These are phyloP conservation scores for Fraxinus latifolia DNA, from an alignment of 305 asterid genomes.

Conservation along the genomic window DNA sequence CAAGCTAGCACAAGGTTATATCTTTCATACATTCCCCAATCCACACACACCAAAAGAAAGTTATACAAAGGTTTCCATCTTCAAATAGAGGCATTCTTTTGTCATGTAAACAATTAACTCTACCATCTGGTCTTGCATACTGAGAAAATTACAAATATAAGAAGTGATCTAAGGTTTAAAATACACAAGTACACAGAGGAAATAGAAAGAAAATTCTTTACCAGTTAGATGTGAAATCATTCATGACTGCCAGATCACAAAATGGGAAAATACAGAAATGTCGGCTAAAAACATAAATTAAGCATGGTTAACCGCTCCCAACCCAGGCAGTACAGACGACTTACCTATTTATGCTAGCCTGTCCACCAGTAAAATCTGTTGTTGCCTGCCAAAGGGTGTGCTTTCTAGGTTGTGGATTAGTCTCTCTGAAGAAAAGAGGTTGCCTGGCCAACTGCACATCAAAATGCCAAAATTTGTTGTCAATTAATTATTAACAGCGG, in stretches of 20 bases:
- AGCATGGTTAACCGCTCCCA: background rate
- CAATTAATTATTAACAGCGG: background rate
- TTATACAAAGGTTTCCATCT: background rate
- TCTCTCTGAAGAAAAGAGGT: constrained; percentile 6
- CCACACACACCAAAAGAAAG: background rate
- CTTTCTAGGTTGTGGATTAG: background rate
- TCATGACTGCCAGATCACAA: background rate
- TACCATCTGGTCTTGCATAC: background rate
- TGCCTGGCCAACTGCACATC: constrained; percentile 42
- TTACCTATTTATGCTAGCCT: constrained; percentile 7
- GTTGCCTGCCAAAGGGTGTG: background rate
- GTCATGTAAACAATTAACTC: background rate
- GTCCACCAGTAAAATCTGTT: background rate
- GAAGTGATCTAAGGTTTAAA: background rate
- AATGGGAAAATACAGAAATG: background rate
- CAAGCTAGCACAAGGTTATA: background rate
- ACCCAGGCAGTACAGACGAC: background rate
- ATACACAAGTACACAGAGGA: background rate
- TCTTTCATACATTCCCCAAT: background rate
- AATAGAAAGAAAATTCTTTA: background rate
- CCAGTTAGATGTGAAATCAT: background rate
- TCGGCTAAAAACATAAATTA: background rate
- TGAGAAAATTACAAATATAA: background rate
- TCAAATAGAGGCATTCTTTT: background rate
- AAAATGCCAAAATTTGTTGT: background rate